A percentile compares a stretch with the other conserved stretches of the same genome.
Conservation (phyloP, 495 filamentous ascomycete species). For the Xylaria venustula region DNA sequence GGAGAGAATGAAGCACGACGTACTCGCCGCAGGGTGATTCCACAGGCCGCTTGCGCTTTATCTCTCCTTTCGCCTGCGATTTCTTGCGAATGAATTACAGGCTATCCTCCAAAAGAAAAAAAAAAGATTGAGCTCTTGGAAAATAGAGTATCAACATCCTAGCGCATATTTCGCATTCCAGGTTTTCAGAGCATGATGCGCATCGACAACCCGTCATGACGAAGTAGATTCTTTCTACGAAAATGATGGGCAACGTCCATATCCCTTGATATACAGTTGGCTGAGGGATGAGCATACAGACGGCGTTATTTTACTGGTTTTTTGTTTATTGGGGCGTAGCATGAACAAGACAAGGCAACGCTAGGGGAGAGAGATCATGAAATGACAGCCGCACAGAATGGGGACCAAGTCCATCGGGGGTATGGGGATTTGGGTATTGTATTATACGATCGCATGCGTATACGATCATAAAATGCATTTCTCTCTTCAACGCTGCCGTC, state of each 20-base stretch:
- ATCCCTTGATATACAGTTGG: neutral
- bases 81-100: neutral
- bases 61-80: neutral
- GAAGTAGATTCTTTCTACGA: neutral
- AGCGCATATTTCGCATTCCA: neutral
- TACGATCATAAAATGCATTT: constrained; percentile 3
- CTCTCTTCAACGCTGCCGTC: neutral
- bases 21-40: constrained; percentile 17
- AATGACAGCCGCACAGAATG: neutral
- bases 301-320: neutral
- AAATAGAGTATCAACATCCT: constrained; percentile 3
- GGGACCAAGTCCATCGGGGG: neutral
- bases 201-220: neutral
- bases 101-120: too few species aligned
- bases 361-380: neutral
- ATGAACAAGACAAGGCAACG: neutral
- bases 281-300: neutral
- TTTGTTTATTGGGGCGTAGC: neutral
- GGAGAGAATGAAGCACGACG: constrained; percentile 2
- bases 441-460: constrained; percentile 6
- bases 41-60: constrained; percentile 7
- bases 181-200: neutral
- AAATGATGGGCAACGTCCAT: neutral
- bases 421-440: neutral
- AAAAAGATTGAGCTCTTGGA: constrained; percentile 7